These are phyloP conservation scores for Fusarium nelsonii DNA, from an alignment of 2,329 filamentous ascomycete species.

Conservation along the genomic window DNA sequence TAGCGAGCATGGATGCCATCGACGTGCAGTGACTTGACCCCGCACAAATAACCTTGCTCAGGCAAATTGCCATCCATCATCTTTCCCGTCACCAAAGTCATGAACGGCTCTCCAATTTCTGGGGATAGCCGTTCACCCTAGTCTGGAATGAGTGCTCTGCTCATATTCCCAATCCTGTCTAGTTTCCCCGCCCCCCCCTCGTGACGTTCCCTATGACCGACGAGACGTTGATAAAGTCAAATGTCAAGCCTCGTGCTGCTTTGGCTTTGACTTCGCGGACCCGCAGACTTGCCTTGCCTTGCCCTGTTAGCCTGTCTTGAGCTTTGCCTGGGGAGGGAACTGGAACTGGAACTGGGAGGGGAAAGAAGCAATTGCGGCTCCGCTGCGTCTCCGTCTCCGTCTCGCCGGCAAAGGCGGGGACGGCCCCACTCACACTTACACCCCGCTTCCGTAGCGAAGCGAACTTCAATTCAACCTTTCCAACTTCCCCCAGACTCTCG, in stretches of 20 bases:
- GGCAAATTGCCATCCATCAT: constrained; percentile 2
- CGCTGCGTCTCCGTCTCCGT: constrained; percentile 48
- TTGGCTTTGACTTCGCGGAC: constrained; percentile 43
- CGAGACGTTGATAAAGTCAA: constrained; percentile 17
- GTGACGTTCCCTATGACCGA: constrained; percentile 47
- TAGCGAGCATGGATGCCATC: constrained; percentile 41
- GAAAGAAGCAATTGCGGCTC: constrained; percentile 44
- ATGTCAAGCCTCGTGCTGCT: constrained; percentile 7
- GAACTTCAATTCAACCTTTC: background rate
- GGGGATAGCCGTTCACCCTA: constrained; percentile 42
- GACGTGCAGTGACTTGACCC: constrained; percentile 26
- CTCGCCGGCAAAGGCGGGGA: constrained; percentile 43
- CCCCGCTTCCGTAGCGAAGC: constrained; percentile 15
- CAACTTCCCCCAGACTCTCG: constrained; percentile 18
- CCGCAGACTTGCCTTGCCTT: constrained; percentile 39
- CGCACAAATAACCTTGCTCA: constrained; percentile 28
- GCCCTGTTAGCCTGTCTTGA: background rate
- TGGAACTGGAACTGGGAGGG: background rate
- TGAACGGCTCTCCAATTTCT: constrained; percentile 39
- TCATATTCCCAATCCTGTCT: constrained; percentile 10
- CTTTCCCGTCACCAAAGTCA: constrained; percentile 5
- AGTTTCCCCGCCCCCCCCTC: constrained; percentile 26
- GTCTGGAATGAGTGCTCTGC: constrained; percentile 5
- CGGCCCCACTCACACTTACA: constrained; percentile 29
- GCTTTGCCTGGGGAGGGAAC: background rate